Percentiles rank a stretch among this genome's conserved stretches.
Evolutionary conservation across 2,329 filamentous ascomycete genomes (phyloP).

Genomic region (Epicoccum nigrum): DNA sequence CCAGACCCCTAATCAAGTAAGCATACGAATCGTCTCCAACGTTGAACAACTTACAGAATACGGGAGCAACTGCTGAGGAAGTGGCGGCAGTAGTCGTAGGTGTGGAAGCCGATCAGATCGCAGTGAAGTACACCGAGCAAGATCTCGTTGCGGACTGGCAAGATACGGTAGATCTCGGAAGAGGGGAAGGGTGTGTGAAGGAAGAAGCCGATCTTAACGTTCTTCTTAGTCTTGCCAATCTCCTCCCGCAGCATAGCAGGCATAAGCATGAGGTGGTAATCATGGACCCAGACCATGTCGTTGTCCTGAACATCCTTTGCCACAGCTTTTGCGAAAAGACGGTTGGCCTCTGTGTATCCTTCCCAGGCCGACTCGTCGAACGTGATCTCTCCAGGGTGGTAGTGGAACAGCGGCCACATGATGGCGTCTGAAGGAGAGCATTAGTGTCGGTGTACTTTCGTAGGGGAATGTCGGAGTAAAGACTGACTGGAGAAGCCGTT

Average conservation of each 20-base stretch:
- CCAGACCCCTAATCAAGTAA: conserved; percentile 58
- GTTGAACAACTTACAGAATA: conserved; percentile 68
- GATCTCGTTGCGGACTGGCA: conserved; percentile 89
- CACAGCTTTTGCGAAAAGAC: conserved; percentile 87
- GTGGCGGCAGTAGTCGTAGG: conserved; percentile 97
- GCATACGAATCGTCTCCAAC: neutral
- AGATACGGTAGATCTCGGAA: conserved; percentile 94
- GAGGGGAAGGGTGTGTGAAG: conserved; percentile 96
- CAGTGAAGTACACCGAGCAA: conserved; percentile 88
- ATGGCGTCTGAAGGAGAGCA: conserved; percentile 70
- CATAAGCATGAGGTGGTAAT: conserved; percentile 97
- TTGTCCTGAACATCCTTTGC: conserved; percentile 88
- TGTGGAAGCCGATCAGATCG: conserved; percentile 97
- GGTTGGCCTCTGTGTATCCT: conserved; percentile 91
- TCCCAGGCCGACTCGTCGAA: conserved; percentile 96
- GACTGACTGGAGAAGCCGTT: conserved; percentile 93
- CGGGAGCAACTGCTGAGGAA: conserved; percentile 97
- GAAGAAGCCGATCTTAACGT: conserved; percentile 98
- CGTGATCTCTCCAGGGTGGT: conserved; percentile 97
- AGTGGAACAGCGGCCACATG: conserved; percentile 98
- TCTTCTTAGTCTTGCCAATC: conserved; percentile 79
- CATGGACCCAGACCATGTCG: conserved; percentile 96
- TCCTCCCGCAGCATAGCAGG: conserved; percentile 94
- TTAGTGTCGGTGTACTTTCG: conserved; percentile 8
- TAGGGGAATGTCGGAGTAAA: neutral